Conservation (phyloP, 1,284 basidiomycete genomes). For the Ustilago sp. region DNA sequence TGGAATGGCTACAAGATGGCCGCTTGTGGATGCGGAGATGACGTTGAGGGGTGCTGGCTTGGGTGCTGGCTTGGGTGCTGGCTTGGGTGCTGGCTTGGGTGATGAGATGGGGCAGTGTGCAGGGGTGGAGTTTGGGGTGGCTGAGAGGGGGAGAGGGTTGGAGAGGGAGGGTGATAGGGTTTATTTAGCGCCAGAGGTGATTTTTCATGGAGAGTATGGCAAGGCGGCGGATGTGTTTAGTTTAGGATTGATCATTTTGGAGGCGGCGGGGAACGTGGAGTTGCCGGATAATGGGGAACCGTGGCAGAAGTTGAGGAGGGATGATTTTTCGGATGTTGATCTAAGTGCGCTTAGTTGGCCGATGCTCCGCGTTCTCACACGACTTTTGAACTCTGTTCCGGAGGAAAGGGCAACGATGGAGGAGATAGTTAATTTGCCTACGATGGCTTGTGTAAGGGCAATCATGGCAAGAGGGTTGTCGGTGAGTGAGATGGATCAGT, state of each 20-base stretch:
- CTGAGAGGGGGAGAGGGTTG: constrained; percentile 30
- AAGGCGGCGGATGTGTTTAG: constrained; percentile 97
- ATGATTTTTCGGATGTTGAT: constrained; percentile 92
- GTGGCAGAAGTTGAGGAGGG: constrained; percentile 91
- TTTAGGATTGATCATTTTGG: constrained; percentile 93
- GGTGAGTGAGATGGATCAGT: constrained; percentile 63
- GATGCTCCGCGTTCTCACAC: constrained; percentile 59
- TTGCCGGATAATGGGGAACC: constrained; percentile 95
- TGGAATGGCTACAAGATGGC: constrained; percentile 74
- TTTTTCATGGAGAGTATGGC: constrained; percentile 85
- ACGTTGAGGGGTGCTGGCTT: constrained; percentile 62
- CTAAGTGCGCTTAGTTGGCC: constrained; percentile 73
- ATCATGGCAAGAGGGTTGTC: constrained; percentile 58
- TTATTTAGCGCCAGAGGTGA: constrained; percentile 97
- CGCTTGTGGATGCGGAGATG: constrained; percentile 53
- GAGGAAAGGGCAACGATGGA: constrained; percentile 55
- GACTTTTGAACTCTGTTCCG: constrained; percentile 54
- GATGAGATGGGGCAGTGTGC: constrained; percentile 12
- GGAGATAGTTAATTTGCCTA: constrained; percentile 54
- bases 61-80: constrained; percentile 57
- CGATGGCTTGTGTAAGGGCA: constrained; percentile 51
- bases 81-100: constrained; percentile 57
- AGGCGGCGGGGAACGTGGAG: constrained; percentile 93
- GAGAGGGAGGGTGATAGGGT: constrained; percentile 95
- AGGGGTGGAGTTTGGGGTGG: constrained; percentile 17